Base-by-base conservation (phyloP, 257 asterid genomes). In the Fraxinus excelsior region DNA sequence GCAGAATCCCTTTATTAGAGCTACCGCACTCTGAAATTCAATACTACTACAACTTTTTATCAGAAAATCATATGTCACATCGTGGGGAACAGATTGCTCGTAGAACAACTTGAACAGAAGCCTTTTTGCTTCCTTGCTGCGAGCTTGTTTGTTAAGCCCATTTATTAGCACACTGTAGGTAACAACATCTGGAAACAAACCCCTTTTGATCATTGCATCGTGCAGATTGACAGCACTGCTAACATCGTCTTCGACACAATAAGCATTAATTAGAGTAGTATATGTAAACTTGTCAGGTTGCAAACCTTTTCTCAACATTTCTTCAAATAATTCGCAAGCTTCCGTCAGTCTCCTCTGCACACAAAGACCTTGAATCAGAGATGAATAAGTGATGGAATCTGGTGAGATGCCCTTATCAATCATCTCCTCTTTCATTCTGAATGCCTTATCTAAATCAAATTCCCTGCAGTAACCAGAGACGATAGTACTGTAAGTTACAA, bases 1-100 rank as follows among this genome's bases (percentile, higher is more conserved):
- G 92, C 97, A 94, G 85, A 94, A 92, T 65, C 96, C 97, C 75
- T 94, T 94, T 31, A 94, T 85, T 26, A 94, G 96, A 76, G 91
- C 90, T 73, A 78, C 74, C 9, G 65, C 87, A 70, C 86, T 89
- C 82, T 80, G 86, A 76, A 86, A 90, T 67, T 87, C 92, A 19
- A 78, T 76, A 73, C 82, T 84, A 38, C 88, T 82, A 26, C 98
- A 94, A 58, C 92, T 87, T 74, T 94, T 91, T 79, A 94, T 90
- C 80, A 94, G 87, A 79, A 87, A 82, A 79, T 90, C 88, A 69
- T 88, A 87, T 6, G 94, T 84, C 68, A 90, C 86, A 75, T 91
- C 90, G 71, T 31, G 16, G n/a, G 96, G 94, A 74, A 89, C 90
- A 53, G 90, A 72, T 74, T 87, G 86, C 71, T 93, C 95, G 12